Percentiles rank a stretch among this genome's conserved stretches.
These are phyloP conservation scores for Dictyostelium brefeldianum DNA, from an alignment of 78 protist genomes.

Conservation along the genomic window DNA sequence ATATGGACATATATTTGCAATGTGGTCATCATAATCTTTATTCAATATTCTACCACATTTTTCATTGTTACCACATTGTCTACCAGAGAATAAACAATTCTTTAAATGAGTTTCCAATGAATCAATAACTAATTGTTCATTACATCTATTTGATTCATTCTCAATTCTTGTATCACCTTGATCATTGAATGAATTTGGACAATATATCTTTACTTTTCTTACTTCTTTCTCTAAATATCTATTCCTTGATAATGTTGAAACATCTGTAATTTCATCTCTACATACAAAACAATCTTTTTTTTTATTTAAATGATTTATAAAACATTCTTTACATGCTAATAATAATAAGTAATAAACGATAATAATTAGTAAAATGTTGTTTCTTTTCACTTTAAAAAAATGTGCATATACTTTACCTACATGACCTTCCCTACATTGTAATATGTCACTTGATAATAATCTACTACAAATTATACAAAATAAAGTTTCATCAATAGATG, in stretches of 20 bases:
- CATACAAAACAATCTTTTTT: background rate
- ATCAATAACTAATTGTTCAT: background rate
- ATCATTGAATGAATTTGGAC: slow-evolving; percentile 7
- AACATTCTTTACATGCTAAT: slow-evolving; percentile 1
- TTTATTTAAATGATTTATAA: background rate
- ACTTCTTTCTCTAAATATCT: slow-evolving; percentile 23
- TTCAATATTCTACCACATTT: background rate
- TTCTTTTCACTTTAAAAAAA: background rate
- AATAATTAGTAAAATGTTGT: background rate
- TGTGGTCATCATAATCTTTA: background rate
- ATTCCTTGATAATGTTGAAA: background rate
- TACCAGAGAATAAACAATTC: background rate
- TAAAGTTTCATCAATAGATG: background rate
- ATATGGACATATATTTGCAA: background rate
- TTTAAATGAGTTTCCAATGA: slow-evolving; percentile 13
- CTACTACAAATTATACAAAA: background rate
- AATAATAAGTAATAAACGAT: background rate
- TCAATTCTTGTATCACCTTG: background rate
- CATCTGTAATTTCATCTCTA: background rate
- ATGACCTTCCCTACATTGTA: background rate
- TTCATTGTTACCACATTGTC: background rate
- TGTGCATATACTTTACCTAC: background rate
- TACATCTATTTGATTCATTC: background rate
- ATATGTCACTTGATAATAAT: background rate
- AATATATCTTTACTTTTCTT: slow-evolving; percentile 5